phyloP scores from a whole-genome alignment of 73 alveolate species.

The Paramecium biaurelia region DNA sequence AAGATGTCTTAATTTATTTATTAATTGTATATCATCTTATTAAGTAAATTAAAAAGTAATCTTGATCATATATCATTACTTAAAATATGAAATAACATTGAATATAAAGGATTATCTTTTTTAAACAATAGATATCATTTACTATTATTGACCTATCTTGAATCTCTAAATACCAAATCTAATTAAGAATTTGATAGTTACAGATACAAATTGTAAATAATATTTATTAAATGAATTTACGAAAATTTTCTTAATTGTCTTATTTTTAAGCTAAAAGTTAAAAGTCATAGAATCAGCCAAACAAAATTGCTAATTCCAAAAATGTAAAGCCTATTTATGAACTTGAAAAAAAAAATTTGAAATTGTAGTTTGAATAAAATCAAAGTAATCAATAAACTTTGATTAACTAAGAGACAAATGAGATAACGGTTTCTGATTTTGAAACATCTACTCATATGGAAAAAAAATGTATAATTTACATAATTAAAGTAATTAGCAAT shows the following conservation, averaged over 20 bases:
- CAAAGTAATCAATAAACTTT: not conserved
- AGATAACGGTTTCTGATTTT: not conserved
- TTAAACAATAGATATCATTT: not conserved
- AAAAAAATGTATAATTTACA: not conserved
- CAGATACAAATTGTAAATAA: not conserved
- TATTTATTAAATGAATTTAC: not conserved
- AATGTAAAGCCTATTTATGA: not conserved
- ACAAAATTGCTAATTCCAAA: not conserved
- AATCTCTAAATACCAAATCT: not conserved
- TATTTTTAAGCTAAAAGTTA: not conserved
- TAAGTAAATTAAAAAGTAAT: not conserved
- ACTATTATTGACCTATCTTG: not conserved
- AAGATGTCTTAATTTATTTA: too few species aligned
- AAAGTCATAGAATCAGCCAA: not conserved
- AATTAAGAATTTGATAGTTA: not conserved
- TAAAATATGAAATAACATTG: too few species aligned
- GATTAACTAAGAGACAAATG: not conserved
- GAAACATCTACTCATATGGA: not conserved
- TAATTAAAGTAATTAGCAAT: constrained; percentile 13
- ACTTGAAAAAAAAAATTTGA: not conserved
- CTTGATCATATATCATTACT: too few species aligned
- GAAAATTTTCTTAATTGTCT: not conserved
- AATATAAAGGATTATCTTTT: too few species aligned
- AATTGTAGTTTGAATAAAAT: not conserved
- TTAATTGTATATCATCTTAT: too few species aligned